phyloP scores from a whole-genome alignment of 192 early-diverging fungal genomes.

The Mortierella antarctica region DNA sequence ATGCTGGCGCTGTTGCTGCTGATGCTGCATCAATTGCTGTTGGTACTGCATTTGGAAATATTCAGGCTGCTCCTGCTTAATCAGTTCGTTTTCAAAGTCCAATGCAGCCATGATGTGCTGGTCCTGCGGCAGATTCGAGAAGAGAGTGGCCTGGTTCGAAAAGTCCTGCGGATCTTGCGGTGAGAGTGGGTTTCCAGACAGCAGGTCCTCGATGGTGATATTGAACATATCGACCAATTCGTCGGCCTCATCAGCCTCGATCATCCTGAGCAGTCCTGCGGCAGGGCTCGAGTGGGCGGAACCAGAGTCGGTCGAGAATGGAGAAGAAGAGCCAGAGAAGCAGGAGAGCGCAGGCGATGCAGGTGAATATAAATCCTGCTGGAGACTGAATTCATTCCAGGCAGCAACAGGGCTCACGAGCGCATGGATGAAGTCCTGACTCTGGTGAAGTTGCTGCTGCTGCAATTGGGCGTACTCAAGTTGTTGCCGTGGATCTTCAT shows the following conservation, averaged over 20 bases:
- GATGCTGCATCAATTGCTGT: constrained; percentile 10
- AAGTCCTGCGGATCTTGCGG: background rate
- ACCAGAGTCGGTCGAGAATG: background rate
- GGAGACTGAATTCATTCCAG: constrained; percentile 4
- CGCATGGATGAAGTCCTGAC: background rate
- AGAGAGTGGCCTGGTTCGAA: background rate
- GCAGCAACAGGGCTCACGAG: background rate
- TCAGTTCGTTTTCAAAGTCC: background rate
- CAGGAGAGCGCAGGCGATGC: constrained; percentile 15
- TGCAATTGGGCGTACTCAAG: constrained; percentile 4
- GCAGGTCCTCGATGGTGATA: constrained; percentile 29
- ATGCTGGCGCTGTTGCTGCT: constrained; percentile 8
- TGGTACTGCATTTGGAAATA: constrained; percentile 4
- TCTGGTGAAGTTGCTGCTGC: constrained; percentile 6
- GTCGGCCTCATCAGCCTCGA: constrained; percentile 17
- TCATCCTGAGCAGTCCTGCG: constrained; percentile 2
- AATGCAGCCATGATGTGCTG: background rate
- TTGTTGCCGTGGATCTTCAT: constrained; percentile 21
- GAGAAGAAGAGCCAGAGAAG: constrained; percentile 18
- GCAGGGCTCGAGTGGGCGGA: constrained; percentile 24
- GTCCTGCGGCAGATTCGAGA: background rate
- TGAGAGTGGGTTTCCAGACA: constrained; percentile 2
- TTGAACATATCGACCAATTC: constrained; percentile 27
- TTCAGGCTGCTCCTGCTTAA: background rate
- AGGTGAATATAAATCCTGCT: background rate